Conservation (phyloP, 805 yeast genomes). For the Suhomyces sp. region DNA sequence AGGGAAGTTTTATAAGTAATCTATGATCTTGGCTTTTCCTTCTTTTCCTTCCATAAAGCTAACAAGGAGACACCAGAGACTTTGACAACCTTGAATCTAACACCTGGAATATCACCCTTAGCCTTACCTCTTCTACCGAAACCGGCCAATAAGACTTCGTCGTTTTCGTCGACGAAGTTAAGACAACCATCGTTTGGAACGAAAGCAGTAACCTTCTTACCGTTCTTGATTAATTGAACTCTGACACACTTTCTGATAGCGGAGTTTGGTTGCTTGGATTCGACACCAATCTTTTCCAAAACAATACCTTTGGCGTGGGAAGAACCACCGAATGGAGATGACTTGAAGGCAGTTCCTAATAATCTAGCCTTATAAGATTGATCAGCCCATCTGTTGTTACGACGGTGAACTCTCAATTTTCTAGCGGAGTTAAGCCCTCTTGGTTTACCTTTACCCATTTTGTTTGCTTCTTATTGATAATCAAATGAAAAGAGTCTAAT, state of each 20-base stretch:
- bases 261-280: slow-evolving; percentile 99
- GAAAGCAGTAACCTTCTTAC: slow-evolving; percentile 99
- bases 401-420: slow-evolving; percentile 99
- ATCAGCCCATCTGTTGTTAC: slow-evolving; percentile 99
- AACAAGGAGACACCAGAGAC: slow-evolving; percentile 99
- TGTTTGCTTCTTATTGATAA: slow-evolving; percentile 18
- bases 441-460: slow-evolving; percentile 99
- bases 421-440: slow-evolving; percentile 99
- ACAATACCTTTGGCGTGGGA: slow-evolving; percentile 99
- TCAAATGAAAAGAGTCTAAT: slow-evolving; percentile 5
- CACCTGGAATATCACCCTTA: slow-evolving; percentile 99
- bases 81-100: slow-evolving; percentile 99
- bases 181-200: slow-evolving; percentile 99
- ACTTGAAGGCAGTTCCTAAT: slow-evolving; percentile 99
- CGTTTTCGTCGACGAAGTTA: slow-evolving; percentile 99
- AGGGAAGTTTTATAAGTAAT: slow-evolving; percentile 14
- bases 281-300: slow-evolving; percentile 98
- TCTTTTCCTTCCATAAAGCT: slow-evolving; percentile 99
- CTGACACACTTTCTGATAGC: slow-evolving; percentile 99
- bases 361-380: slow-evolving; percentile 97
- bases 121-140: slow-evolving; percentile 99
- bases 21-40: slow-evolving; percentile 99
- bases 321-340: slow-evolving; percentile 99
- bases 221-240: slow-evolving; percentile 99
- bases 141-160: slow-evolving; percentile 99